phyloP scores from a whole-genome alignment of 2,329 filamentous ascomycete species.

The Aspergillus tubingensis region DNA sequence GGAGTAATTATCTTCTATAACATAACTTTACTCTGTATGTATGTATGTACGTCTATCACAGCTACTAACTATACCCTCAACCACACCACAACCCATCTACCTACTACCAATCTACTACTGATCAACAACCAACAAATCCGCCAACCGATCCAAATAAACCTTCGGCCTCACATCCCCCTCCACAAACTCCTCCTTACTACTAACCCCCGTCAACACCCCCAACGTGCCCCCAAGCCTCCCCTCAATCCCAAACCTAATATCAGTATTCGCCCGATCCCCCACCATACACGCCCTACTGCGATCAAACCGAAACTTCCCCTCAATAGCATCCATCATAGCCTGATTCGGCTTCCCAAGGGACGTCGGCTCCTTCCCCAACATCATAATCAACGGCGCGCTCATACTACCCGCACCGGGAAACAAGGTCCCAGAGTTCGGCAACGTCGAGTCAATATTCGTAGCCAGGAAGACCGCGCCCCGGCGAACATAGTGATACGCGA shows the following conservation, averaged over 20 bases:
- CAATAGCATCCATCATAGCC: constrained; percentile 99
- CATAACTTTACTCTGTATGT: background rate
- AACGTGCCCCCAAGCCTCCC: constrained; percentile 88
- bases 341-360: constrained; percentile 92
- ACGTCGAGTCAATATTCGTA: constrained; percentile 88
- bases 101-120: background rate
- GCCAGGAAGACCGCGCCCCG: constrained; percentile 82
- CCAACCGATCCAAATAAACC: constrained; percentile 81
- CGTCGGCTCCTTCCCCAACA: constrained; percentile 68
- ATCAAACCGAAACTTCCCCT: constrained; percentile 91
- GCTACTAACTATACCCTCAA: background rate
- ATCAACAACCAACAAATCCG: constrained; percentile 62
- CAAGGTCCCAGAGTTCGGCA: constrained; percentile 77
- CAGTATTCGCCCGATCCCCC: constrained; percentile 88
- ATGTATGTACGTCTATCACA: background rate
- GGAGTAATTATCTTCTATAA: background rate
- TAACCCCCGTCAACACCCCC: constrained; percentile 87
- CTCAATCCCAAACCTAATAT: constrained; percentile 93
- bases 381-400: constrained; percentile 74
- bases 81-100: background rate
- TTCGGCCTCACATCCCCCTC: constrained; percentile 71
- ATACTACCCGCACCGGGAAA: constrained; percentile 91
- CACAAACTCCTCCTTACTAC: constrained; percentile 78
- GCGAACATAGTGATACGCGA: constrained; percentile 82
- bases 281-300: constrained; percentile 89